Base-by-base conservation (phyloP, 495 filamentous ascomycete genomes). In the Ramalina intermedia region DNA sequence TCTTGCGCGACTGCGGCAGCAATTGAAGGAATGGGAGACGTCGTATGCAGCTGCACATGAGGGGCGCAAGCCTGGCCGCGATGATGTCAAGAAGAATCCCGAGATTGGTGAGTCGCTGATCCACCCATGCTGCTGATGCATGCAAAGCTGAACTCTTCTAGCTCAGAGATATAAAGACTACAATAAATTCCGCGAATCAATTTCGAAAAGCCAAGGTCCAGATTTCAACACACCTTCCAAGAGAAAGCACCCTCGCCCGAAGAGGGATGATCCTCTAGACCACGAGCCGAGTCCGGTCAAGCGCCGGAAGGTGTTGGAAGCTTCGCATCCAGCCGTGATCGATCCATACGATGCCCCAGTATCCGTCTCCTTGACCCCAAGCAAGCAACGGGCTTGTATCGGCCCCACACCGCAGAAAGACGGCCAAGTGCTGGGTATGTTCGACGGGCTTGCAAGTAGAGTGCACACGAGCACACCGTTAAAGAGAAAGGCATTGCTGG, bases 121-220 rank as follows among this genome's bases (percentile, higher is more conserved):
- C 33, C n/a, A 14, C 33, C 17, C 26, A 54, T 39, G 29, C 29
- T 13, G 2, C 7, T 13, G 29, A 9, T 2, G 2, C 29, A 2
- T 13, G 8, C 2, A 2, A 7, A 7, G 29, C 29, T 18, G 39
- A 42, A 8, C 29, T 23, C 7, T 7, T 21, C 53, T 52, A 93
- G 87, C 86, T 37, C 69, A 74, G 2, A 95, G 96, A 67, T 96
- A 98, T 66, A 94, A 89, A 57, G 79, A 86, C 53, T 98, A 96
- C 69, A 78, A 76, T 52, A 81, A 78, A 48, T 56, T 87, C 18
- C 79, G 86, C 47, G 75, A 80, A 43, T 67, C 79, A 43, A 61
- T 76, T 42, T 61, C 75, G 21, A 68, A 72, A 41, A 75, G 75
- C 60, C 16, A 58, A 43, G 49, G 55, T 49, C n/a, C 58, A 57